Evolutionary conservation across 345 rosid genomes (phyloP).

Genomic region (Zanthoxylum bungeanum): DNA sequence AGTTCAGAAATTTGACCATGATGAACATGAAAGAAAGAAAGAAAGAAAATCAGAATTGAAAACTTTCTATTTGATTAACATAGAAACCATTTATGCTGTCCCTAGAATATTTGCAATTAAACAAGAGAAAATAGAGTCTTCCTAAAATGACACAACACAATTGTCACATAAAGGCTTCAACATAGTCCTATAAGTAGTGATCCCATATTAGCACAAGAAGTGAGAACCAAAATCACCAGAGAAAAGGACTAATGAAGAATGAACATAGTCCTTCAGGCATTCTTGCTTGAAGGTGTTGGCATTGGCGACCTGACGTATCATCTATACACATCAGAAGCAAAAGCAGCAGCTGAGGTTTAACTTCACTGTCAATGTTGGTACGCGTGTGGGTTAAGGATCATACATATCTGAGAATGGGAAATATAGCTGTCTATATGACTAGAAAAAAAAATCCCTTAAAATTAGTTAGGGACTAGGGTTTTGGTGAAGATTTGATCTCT

Average conservation of each 20-base stretch:
- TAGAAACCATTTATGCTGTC: too few species aligned
- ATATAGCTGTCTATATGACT: background rate
- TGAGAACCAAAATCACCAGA: background rate
- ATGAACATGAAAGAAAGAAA: too few species aligned
- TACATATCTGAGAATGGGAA: background rate
- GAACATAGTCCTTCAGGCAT: constrained; percentile 5
- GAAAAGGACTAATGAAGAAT: background rate
- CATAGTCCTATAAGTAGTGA: background rate
- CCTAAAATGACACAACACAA: too few species aligned
- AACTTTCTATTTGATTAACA: background rate
- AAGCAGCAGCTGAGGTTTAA: background rate
- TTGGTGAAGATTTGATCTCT: constrained; percentile 36
- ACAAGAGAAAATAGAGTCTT: too few species aligned
- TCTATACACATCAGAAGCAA: too few species aligned
- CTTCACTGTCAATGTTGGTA: background rate
- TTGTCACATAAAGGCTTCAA: too few species aligned
- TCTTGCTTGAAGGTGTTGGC: too few species aligned
- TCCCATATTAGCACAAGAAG: background rate
- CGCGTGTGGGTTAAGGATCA: background rate
- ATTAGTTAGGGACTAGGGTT: constrained; percentile 12
- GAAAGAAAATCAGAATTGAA: too few species aligned
- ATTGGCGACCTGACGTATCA: too few species aligned
- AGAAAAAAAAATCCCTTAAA: background rate
- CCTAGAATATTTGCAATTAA: too few species aligned
- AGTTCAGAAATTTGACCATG: background rate